Percentiles rank a stretch among this genome's conserved stretches.
phyloP scores from a whole-genome alignment of 1,284 basidiomycete genomes.

The Uromyces viciae-fabae region DNA sequence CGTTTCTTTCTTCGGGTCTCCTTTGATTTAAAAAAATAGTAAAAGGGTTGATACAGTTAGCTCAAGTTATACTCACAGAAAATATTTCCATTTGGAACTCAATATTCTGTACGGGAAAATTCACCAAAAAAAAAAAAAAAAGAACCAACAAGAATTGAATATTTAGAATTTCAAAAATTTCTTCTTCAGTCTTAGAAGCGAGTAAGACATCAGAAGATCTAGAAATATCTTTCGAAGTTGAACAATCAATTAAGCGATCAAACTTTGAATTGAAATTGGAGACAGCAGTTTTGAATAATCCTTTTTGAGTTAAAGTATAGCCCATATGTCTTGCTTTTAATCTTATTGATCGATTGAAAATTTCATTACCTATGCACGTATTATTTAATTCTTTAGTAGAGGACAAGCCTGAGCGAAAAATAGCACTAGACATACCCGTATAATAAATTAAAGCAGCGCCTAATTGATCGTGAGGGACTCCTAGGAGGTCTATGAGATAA shows the following conservation, averaged over 20 bases:
- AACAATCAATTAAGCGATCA: background rate
- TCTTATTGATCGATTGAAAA: constrained; percentile 83
- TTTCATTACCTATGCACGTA: constrained; percentile 65
- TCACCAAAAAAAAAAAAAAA: background rate
- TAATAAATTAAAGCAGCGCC: constrained; percentile 85
- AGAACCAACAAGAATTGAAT: constrained; percentile 4
- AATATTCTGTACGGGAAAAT: no score
- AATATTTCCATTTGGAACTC: no score
- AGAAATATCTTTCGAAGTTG: background rate
- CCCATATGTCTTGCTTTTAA: constrained; percentile 75
- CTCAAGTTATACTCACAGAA: no score
- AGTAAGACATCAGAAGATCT: constrained; percentile 58
- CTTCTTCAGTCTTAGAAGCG: constrained; percentile 75
- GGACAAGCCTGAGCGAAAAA: no score
- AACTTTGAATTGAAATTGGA: constrained; percentile 61
- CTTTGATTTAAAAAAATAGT: no score
- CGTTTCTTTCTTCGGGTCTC: no score
- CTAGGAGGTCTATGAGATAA: constrained; percentile 65
- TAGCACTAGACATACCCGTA: constrained; percentile 66
- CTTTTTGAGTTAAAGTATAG: constrained; percentile 78
- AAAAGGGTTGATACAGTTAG: no score
- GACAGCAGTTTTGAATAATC: constrained; percentile 69
- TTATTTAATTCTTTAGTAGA: background rate
- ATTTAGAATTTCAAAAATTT: constrained; percentile 70
- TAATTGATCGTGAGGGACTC: constrained; percentile 69